Evolutionary conservation across 2,329 filamentous ascomycete species (phyloP).

Genomic region (Capronia americana): DNA sequence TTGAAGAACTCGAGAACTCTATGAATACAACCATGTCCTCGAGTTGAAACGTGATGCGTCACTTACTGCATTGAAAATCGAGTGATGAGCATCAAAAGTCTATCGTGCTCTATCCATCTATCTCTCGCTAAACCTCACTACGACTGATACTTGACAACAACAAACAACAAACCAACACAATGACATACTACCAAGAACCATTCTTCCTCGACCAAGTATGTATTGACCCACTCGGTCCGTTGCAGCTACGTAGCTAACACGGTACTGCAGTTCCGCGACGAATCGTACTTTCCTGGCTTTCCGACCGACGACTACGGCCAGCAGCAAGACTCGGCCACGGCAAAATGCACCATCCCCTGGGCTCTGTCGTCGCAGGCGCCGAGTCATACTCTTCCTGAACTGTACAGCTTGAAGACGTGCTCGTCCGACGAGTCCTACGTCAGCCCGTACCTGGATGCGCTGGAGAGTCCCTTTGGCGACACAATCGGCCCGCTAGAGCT

Average conservation of each 20-base stretch:
- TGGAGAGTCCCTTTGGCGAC: slow-evolving; percentile 7
- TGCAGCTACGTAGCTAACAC: too few species aligned
- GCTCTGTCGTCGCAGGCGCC: neutral
- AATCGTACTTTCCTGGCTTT: slow-evolving; percentile 6
- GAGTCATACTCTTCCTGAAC: neutral
- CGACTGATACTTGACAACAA: too few species aligned
- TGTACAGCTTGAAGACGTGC: neutral
- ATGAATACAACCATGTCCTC: slow-evolving; percentile 1
- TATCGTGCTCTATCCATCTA: neutral
- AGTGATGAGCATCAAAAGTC: neutral
- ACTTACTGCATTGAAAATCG: neutral
- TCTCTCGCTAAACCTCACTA: neutral
- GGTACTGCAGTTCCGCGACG: neutral
- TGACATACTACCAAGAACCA: slow-evolving; percentile 14
- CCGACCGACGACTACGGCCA: slow-evolving; percentile 5
- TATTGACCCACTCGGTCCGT: too few species aligned
- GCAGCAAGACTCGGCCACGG: neutral
- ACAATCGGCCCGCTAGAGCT: slow-evolving; percentile 4
- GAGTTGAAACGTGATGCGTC: neutral
- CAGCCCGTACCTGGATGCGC: slow-evolving; percentile 12
- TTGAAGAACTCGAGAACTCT: neutral
- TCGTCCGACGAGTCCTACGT: slow-evolving; percentile 2
- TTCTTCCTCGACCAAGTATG: slow-evolving; percentile 16
- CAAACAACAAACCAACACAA: too few species aligned
- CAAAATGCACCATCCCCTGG: slow-evolving; percentile 7